Evolutionary conservation across 768 basidiomycete species (phyloP), one percentile per base, ranked within the genome.

Genomic region (Pilatotrama ljubarskyi): DNA sequence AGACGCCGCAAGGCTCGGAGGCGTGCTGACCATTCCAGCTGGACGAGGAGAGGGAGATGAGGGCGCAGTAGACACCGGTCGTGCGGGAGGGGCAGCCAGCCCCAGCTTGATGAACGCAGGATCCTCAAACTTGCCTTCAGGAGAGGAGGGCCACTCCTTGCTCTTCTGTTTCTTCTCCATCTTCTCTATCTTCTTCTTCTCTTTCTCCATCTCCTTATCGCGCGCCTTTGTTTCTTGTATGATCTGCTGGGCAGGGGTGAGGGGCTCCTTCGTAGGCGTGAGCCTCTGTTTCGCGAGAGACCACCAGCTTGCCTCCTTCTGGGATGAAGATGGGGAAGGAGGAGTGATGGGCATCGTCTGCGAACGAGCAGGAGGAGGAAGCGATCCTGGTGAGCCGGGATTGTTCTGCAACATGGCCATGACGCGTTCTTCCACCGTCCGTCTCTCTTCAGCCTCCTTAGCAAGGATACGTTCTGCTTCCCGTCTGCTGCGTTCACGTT

Each of bases 231-330:
- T 77, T 8, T 93, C 91, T 57, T 82, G 79, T 48, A 93, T 85
- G 54, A 94, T 79, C 65, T 91, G 90, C 67, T 93, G 91, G 0
- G 92, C 91, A 9, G 91, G 90, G 0, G 92, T 93, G n/a, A 91
- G 83, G 1, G 77, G 72, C 14, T 89, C 86, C 66, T 92, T 93
- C 13, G 87, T 87, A 2, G 91, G 90, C 0, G 90, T 91, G 10
- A 94, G 79, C 64, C 77, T 84, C 64, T 83, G 83, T 78, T 90
- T 93, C 18, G 91, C 84, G 3, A 83, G 78, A 11, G 81, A 72
- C 88, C 91, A 91, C 92, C 92, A 93, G 44, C 78, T 78, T 1
- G 62, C 69, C n/a, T 87, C 89, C 72, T 88, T 88, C 66, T 85
- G 81, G 6, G 86, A 86, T 9, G 77, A 69, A 1, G 84, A 78